A percentile compares a stretch with the other conserved stretches of the same genome.
Evolutionary conservation across 805 yeast species (phyloP).

Genomic region (Yarrowia porcina): DNA sequence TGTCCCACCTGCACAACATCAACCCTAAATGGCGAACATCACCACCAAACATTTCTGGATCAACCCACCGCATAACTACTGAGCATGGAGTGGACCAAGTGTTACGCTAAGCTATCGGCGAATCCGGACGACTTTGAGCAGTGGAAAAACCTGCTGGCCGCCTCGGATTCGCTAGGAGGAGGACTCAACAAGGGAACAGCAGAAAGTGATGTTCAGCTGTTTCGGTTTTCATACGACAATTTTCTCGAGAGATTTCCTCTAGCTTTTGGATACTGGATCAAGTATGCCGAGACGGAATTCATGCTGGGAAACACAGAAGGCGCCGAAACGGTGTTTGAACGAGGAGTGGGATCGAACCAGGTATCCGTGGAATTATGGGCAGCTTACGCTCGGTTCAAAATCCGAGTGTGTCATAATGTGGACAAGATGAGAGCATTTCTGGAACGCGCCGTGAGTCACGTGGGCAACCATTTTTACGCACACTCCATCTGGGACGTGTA

Average conservation of each 20-base stretch:
- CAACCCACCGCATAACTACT: neutral
- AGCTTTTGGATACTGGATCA: conserved; percentile 44
- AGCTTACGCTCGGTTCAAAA: conserved; percentile 38
- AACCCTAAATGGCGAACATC: conserved; percentile 1
- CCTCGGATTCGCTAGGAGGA: conserved; percentile 35
- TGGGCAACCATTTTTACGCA: conserved; percentile 72
- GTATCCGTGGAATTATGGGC: conserved; percentile 42
- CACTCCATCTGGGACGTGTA: conserved; percentile 82
- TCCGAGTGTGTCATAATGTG: conserved; percentile 32
- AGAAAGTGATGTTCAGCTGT: conserved; percentile 32
- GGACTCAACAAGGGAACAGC: conserved; percentile 37
- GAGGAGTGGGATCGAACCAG: conserved; percentile 37
- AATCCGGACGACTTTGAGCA: conserved; percentile 37
- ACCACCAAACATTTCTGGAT: conserved; percentile 9
- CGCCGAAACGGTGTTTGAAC: conserved; percentile 38
- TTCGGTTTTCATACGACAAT: conserved; percentile 35
- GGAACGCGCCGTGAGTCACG: conserved; percentile 45
- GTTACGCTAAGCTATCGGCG: conserved; percentile 27
- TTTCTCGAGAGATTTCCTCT: conserved; percentile 40
- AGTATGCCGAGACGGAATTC: conserved; percentile 42
- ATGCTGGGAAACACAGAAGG: conserved; percentile 35
- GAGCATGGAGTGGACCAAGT: conserved; percentile 29
- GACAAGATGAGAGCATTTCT: conserved; percentile 39
- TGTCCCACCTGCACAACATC: conserved; percentile 6
- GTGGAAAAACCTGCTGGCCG: conserved; percentile 39